Percentiles rank a stretch among this genome's conserved stretches.
These are phyloP conservation scores for Petrea volubilis DNA, from an alignment of 257 asterid species.

Conservation along the genomic window DNA sequence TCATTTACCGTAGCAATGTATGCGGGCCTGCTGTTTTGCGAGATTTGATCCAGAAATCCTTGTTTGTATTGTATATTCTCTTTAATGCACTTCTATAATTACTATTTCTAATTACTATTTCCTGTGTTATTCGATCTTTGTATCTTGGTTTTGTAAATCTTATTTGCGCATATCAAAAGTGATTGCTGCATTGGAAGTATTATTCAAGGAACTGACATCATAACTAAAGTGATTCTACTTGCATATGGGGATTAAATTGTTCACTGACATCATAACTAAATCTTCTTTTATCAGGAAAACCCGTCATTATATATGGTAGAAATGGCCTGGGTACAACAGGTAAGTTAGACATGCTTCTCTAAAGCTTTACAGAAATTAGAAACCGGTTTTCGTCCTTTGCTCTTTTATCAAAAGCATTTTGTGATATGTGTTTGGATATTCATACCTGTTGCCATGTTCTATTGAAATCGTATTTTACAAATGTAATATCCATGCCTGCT, in stretches of 20 bases:
- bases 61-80: too few relatives aligned
- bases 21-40: too few relatives aligned
- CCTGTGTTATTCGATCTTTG: too few relatives aligned
- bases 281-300: slow-evolving; percentile 64
- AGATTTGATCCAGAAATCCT: too few relatives aligned
- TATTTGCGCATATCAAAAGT: slow-evolving; percentile 14
- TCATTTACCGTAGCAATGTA: too few relatives aligned
- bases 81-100: too few relatives aligned
- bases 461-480: too few relatives aligned
- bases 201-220: neutral
- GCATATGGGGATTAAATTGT: slow-evolving; percentile 15
- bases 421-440: neutral
- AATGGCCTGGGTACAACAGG: slow-evolving; percentile 77
- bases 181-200: neutral
- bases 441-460: neutral
- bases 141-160: too few relatives aligned
- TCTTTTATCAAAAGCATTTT: neutral
- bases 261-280: slow-evolving; percentile 11
- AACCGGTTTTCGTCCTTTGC: neutral
- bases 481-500: too few relatives aligned
- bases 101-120: too few relatives aligned
- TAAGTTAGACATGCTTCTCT: slow-evolving; percentile 46
- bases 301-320: slow-evolving; percentile 83
- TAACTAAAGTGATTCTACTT: neutral
- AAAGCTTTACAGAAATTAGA: slow-evolving; percentile 11